These are phyloP conservation scores for Colletotrichum cuscutae DNA, from an alignment of 2,329 filamentous ascomycete genomes.

Conservation along the genomic window DNA sequence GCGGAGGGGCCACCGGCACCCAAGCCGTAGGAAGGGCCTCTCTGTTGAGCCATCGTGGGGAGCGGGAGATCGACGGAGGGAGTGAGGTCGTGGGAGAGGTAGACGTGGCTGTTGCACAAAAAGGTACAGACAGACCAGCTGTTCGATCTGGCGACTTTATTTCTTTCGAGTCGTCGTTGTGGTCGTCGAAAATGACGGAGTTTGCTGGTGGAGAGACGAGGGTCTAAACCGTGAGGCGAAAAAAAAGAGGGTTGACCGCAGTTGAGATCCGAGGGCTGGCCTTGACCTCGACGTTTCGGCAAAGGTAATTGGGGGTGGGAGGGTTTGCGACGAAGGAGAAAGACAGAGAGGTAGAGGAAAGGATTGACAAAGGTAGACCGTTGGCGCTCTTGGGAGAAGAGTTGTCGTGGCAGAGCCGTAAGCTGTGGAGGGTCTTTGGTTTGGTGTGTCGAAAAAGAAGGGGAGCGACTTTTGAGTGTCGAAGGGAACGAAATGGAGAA, in stretches of 20 bases:
- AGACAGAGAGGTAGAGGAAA: background rate
- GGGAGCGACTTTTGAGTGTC: conserved; percentile 12
- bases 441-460: conserved; percentile 6
- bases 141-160: conserved; percentile 16
- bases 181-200: conserved; percentile 15
- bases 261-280: conserved; percentile 32
- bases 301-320: conserved; percentile 3
- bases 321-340: conserved; percentile 17
- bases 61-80: conserved; percentile 3
- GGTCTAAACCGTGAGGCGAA: conserved; percentile 14
- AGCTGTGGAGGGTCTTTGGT: background rate
- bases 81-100: background rate
- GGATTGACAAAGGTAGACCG: conserved; percentile 22
- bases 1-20: conserved; percentile 33
- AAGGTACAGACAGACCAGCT: conserved; percentile 33
- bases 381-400: conserved; percentile 14
- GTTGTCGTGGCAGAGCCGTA: conserved; percentile 12
- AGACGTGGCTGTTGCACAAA: conserved; percentile 32
- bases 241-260: conserved; percentile 27
- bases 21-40: conserved; percentile 36
- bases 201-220: conserved; percentile 15
- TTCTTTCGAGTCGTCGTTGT: background rate
- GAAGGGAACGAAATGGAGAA: conserved; percentile 1
- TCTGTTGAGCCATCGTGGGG: conserved; percentile 35
- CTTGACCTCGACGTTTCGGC: conserved; percentile 30